Conservation (phyloP, 1,139 yeast genomes). For the Candida sp. region DNA sequence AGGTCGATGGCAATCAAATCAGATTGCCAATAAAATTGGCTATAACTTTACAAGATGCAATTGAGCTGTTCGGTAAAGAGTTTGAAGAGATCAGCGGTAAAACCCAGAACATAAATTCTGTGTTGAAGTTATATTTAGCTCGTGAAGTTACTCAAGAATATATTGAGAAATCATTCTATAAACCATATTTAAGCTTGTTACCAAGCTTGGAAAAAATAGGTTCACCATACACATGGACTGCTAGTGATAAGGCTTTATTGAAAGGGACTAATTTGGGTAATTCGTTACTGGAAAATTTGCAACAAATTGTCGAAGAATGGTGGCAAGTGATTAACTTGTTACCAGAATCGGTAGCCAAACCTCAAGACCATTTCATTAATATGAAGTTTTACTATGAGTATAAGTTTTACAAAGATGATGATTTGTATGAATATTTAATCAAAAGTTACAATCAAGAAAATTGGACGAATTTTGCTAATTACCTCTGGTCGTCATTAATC, state of each 20-base stretch:
- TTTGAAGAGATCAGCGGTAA: slow-evolving; percentile 13
- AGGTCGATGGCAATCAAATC: slow-evolving; percentile 16
- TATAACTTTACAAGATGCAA: slow-evolving; percentile 43
- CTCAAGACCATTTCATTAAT: slow-evolving; percentile 34
- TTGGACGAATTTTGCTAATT: slow-evolving; percentile 66
- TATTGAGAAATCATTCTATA: slow-evolving; percentile 20
- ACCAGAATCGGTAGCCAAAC: slow-evolving; percentile 30
- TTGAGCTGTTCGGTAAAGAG: slow-evolving; percentile 27
- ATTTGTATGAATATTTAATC: slow-evolving; percentile 25
- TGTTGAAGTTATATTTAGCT: slow-evolving; percentile 48
- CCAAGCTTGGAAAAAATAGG: slow-evolving; percentile 49
- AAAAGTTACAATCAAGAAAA: slow-evolving; percentile 21
- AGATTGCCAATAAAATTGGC: slow-evolving; percentile 36
- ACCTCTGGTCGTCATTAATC: slow-evolving; percentile 71
- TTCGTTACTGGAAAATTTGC: slow-evolving; percentile 33
- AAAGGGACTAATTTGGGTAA: slow-evolving; percentile 57
- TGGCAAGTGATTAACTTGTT: slow-evolving; percentile 35
- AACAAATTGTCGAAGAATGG: slow-evolving; percentile 49
- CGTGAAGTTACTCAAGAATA: slow-evolving; percentile 19
- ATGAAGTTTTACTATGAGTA: slow-evolving; percentile 47
- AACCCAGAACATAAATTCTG: slow-evolving; percentile 33
- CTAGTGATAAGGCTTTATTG: slow-evolving; percentile 46
- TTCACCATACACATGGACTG: slow-evolving; percentile 65
- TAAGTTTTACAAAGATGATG: slow-evolving; percentile 41
- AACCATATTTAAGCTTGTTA: slow-evolving; percentile 55